These are phyloP conservation scores for Starmera quercuum DNA, from an alignment of 805 yeast species.

Conservation along the genomic window DNA sequence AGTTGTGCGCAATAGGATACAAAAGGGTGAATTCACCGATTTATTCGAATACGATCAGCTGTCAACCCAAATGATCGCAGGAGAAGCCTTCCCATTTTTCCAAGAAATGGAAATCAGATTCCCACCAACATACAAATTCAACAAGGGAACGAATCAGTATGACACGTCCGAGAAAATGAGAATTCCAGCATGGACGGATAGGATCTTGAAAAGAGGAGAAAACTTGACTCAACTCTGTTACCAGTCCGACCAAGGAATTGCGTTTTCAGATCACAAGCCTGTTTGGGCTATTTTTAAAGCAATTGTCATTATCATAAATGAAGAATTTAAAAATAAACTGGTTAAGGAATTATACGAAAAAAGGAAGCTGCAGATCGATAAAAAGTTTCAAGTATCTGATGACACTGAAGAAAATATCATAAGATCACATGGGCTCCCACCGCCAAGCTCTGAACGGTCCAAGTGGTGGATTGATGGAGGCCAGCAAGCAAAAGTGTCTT, in stretches of 20 bases:
- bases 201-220: conserved; percentile 64
- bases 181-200: conserved; percentile 97
- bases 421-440: conserved; percentile 48
- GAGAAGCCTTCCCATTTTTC: conserved; percentile 75
- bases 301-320: conserved; percentile 58
- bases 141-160: conserved; percentile 72
- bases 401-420: conserved; percentile 16
- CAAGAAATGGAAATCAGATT: conserved; percentile 75
- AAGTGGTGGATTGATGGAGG: conserved; percentile 95
- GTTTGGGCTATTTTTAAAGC: conserved; percentile 69
- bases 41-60: conserved; percentile 75
- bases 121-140: conserved; percentile 91
- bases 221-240: conserved; percentile 54
- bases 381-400: conserved; percentile 24
- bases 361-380: conserved; percentile 39
- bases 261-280: conserved; percentile 87
- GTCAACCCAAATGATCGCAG: conserved; percentile 61
- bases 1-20: conserved; percentile 51
- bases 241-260: conserved; percentile 45
- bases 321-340: conserved; percentile 38
- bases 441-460: conserved; percentile 75
- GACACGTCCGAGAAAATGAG: conserved; percentile 90
- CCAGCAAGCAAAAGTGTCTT: conserved; percentile 37
- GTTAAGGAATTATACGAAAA: conserved; percentile 49
- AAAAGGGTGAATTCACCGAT: conserved; percentile 35